phyloP scores from a whole-genome alignment of 2,329 filamentous ascomycete species.

The Tolypocladium amazonense region DNA sequence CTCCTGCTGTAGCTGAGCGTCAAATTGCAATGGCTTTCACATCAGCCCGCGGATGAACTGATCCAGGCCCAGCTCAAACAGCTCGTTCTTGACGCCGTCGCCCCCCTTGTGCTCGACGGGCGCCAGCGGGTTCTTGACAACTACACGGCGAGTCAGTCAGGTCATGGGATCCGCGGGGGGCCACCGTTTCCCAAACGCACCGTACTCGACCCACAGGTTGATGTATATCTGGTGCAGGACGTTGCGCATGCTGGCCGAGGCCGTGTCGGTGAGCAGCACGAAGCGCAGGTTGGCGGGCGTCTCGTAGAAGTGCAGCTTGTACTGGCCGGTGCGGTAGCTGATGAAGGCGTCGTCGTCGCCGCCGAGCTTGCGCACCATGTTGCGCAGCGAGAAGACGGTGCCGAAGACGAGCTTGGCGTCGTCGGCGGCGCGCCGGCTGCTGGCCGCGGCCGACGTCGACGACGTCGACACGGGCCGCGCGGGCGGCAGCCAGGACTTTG shows the following conservation, averaged over 20 bases:
- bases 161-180: not conserved
- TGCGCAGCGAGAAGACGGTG: conserved; percentile 89
- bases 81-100: conserved; percentile 58
- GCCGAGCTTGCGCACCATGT: conserved; percentile 93
- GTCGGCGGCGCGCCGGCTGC: conserved; percentile 40
- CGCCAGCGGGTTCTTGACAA: conserved; percentile 60
- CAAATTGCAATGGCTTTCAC: conserved; percentile 22
- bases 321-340: conserved; percentile 83
- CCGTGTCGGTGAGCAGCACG: conserved; percentile 89
- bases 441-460: conserved; percentile 32
- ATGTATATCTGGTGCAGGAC: conserved; percentile 98
- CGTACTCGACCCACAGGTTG: conserved; percentile 94
- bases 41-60: conserved; percentile 62
- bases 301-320: conserved; percentile 99
- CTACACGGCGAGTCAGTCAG: conserved; percentile 22
- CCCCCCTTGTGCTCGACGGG: conserved; percentile 60
- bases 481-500: conserved; percentile 64
- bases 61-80: conserved; percentile 63
- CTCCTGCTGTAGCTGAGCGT: not conserved
- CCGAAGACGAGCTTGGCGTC: conserved; percentile 97
- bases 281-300: conserved; percentile 93
- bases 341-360: conserved; percentile 93
- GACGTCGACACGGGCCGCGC: conserved; percentile 16
- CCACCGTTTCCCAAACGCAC: conserved; percentile 35
- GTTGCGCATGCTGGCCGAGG: conserved; percentile 80